A percentile compares a stretch with the other conserved stretches of the same genome.
phyloP scores from a whole-genome alignment of 169 alveolate species.

The Plasmodium gaboni region DNA sequence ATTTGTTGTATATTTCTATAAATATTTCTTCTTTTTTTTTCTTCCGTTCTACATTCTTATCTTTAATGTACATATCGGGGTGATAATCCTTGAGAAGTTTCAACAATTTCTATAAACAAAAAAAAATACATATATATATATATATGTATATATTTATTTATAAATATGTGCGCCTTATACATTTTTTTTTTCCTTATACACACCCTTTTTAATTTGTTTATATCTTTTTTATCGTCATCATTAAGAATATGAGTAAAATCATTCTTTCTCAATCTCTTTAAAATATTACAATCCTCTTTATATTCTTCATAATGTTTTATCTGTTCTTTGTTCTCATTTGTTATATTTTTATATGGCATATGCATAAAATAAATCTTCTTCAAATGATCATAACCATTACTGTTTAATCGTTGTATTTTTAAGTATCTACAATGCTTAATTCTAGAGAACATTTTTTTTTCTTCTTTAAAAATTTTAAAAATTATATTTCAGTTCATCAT shows the following conservation, averaged over 20 bases:
- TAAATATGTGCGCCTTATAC: not conserved
- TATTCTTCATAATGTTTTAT: constrained; percentile 26
- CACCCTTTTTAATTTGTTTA: constrained; percentile 43
- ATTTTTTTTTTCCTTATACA: not conserved
- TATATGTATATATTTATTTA: not conserved
- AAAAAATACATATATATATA: not conserved
- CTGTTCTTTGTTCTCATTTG: not conserved
- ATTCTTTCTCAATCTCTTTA: constrained; percentile 16
- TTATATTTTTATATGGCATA: not conserved
- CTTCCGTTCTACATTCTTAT: constrained; percentile 39
- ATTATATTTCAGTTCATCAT: not conserved
- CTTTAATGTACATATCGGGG: constrained; percentile 51
- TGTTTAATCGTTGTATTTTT: not conserved
- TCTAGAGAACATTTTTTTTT: constrained; percentile 22
- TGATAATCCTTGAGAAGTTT: constrained; percentile 36
- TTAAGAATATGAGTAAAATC: constrained; percentile 10
- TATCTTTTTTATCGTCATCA: constrained; percentile 14
- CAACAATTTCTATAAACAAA: constrained; percentile 20
- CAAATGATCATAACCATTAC: not conserved
- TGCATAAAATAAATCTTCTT: constrained; percentile 3
- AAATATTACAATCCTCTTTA: constrained; percentile 34
- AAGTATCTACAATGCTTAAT: constrained; percentile 12
- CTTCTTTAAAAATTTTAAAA: not conserved
- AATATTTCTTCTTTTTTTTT: constrained; percentile 63
- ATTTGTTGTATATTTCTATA: constrained; percentile 20